A percentile compares a stretch with the other conserved stretches of the same genome.
phyloP scores from a whole-genome alignment of 495 filamentous ascomycete genomes.

The Rostrohypoxylon terebratum region DNA sequence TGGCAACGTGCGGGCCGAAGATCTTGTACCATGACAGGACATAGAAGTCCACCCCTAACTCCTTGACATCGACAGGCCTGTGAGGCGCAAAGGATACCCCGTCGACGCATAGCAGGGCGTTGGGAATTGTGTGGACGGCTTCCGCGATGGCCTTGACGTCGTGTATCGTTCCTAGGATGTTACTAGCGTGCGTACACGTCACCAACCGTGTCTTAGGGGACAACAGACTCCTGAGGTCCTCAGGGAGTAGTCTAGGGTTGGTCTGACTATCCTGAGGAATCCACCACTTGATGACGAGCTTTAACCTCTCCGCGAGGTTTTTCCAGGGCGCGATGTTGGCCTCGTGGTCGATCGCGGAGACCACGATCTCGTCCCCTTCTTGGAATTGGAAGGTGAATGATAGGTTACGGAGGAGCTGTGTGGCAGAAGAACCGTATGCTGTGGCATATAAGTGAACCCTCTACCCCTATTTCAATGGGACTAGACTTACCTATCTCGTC shows the following conservation, averaged over 20 bases:
- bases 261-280: conserved; percentile 49
- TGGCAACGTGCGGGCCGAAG: conserved; percentile 76
- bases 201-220: conserved; percentile 71
- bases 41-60: conserved; percentile 77
- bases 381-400: conserved; percentile 69
- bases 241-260: conserved; percentile 66
- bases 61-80: conserved; percentile 71
- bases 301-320: conserved; percentile 66
- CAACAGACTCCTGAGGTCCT: conserved; percentile 66
- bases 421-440: conserved; percentile 76
- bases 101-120: conserved; percentile 63
- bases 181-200: conserved; percentile 74
- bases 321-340: conserved; percentile 78
- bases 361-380: conserved; percentile 70
- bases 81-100: conserved; percentile 80
- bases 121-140: conserved; percentile 61
- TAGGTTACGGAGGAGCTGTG: conserved; percentile 79
- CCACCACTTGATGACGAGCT: conserved; percentile 76
- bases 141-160: conserved; percentile 67
- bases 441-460: neutral
- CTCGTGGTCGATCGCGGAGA: conserved; percentile 78
- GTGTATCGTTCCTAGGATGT: conserved; percentile 77
- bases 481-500: conserved; percentile 68
- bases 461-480: neutral
- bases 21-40: conserved; percentile 83